Percentiles rank a stretch among this genome's conserved stretches.
These are phyloP conservation scores for Neurospora cerealis DNA, from an alignment of 495 filamentous ascomycete genomes.

Conservation along the genomic window DNA sequence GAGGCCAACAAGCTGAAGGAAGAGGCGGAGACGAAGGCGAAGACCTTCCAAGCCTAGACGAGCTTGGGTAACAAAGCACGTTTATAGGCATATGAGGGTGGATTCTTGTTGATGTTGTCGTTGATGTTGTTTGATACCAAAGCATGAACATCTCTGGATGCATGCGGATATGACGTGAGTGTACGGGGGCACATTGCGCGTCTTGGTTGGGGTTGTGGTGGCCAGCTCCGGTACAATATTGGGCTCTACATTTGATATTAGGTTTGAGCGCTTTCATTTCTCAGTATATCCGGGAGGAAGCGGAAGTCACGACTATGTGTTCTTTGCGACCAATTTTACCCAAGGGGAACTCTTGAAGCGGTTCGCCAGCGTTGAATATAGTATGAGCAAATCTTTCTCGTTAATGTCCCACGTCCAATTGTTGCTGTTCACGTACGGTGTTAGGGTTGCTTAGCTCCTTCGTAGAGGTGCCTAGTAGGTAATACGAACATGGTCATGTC, in stretches of 20 bases:
- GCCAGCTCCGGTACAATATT: neutral
- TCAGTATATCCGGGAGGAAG: neutral
- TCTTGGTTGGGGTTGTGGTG: neutral
- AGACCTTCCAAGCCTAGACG: constrained; percentile 26
- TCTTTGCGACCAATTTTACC: neutral
- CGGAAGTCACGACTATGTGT: neutral
- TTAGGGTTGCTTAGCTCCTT: neutral
- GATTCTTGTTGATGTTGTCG: neutral
- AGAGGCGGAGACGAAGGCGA: constrained; percentile 36
- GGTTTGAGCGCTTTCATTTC: neutral
- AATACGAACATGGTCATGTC: neutral
- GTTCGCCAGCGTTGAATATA: neutral
- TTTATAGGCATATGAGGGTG: neutral
- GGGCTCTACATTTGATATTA: neutral
- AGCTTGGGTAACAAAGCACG: neutral
- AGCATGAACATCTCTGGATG: neutral
- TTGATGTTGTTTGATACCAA: neutral
- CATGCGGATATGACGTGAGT: neutral
- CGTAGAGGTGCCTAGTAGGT: neutral
- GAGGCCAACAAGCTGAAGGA: constrained; percentile 59
- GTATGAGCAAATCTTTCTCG: neutral
- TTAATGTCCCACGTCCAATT: neutral
- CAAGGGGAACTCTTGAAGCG: neutral
- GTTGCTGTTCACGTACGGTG: neutral
- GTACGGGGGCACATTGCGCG: neutral